Evolutionary conservation across 306 rosid genomes (phyloP), one percentile per base, ranked within the genome.

Genomic region (Pterocarpus macrocarpus): DNA sequence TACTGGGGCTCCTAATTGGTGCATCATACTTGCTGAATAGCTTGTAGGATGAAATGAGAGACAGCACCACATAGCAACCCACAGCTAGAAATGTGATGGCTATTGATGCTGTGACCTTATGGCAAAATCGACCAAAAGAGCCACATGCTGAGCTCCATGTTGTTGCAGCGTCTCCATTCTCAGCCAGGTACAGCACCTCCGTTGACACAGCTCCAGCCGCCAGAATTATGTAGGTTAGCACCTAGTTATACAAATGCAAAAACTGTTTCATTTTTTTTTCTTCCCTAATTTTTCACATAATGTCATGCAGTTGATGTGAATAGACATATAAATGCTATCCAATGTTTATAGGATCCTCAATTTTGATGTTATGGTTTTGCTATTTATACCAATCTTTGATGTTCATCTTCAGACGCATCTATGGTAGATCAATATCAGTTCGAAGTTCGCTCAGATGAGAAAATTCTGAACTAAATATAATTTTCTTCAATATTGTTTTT

Each of bases 131-230:
- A 22, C 88, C 92, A 17, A 84, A 95, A 5, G 90, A 83, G 5
- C 81, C 89, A 73, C 99, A 93, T 0, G 91, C 97, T 45, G 97
- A 71, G 64, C 91, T 89, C 97, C 99, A 95, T 0, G 90, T 69
- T 10, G 87, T 76, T 73, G 87, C 81, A 0, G 53, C 4, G 73
- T 91, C 83, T 33, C 99, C 99, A 13, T 93, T 85, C 88, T 86
- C 87, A 0, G 97, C 94, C 65, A 95, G 76, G 89, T 88, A 95
- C 16, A 90, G 47, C 64, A 90, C 90, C 85, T 95, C 99, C 69
- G 71, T 78, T 17, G 97, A 88, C 36, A 78, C 89, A 8, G 95
- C 92, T 44, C 92, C 99, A 30, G 94, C 99, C 1, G 80, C 91
- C 44, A 95, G 68, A 69, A 89, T 85, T 77, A 88, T 17, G 86